Evolutionary conservation across 345 rosid species (phyloP).

Genomic region (Gossypium arboreum): DNA sequence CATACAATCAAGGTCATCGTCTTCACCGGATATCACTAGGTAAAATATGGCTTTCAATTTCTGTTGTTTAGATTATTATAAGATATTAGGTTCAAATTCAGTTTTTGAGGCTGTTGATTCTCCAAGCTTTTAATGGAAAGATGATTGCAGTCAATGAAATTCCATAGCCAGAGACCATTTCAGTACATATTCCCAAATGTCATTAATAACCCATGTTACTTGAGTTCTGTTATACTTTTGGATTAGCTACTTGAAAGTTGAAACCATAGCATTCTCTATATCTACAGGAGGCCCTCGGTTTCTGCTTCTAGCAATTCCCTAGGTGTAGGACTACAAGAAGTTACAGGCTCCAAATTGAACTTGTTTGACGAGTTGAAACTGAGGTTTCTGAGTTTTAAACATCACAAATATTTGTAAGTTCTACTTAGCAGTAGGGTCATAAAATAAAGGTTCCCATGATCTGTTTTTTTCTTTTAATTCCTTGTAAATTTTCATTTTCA

Average conservation of each 20-base stretch:
- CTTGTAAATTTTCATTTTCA: conserved; percentile 6
- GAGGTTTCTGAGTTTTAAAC: conserved; percentile 54
- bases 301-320: conserved; percentile 17
- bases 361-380: conserved; percentile 44
- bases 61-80: neutral
- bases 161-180: neutral
- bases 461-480: neutral
- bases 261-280: neutral
- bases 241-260: neutral
- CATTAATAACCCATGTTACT: neutral
- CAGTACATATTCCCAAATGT: neutral
- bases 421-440: neutral
- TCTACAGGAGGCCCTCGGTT: conserved; percentile 9
- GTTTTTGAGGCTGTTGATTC: neutral
- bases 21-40: conserved; percentile 12
- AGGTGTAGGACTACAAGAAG: conserved; percentile 13
- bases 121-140: no score
- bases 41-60: neutral
- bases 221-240: neutral
- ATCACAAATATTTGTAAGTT: conserved; percentile 50
- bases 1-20: conserved; percentile 8
- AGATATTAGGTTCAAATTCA: neutral
- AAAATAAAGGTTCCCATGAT: neutral
- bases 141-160: neutral
- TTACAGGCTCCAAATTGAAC: conserved; percentile 17